phyloP scores from a whole-genome alignment of 2,329 filamentous ascomycete species.

The Fusarium xylarioides region DNA sequence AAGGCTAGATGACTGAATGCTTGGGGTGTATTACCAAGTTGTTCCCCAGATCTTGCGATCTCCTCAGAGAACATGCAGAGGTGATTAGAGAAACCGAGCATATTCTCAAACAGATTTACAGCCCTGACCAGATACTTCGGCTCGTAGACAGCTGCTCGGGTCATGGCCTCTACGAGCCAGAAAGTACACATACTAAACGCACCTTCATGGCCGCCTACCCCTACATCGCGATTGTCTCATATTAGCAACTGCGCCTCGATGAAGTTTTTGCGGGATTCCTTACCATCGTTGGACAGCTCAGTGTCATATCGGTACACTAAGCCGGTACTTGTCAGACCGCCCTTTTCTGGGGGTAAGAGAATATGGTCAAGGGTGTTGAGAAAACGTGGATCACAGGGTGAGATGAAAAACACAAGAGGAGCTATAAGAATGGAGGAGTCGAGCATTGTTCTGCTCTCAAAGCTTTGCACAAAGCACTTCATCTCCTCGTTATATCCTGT shows the following conservation, averaged over 20 bases:
- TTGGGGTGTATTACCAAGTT: slow-evolving; percentile 82
- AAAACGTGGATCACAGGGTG: slow-evolving; percentile 80
- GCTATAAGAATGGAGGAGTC: slow-evolving; percentile 81
- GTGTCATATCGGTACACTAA: slow-evolving; percentile 81
- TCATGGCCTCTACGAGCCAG: slow-evolving; percentile 83
- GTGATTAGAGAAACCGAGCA: slow-evolving; percentile 80
- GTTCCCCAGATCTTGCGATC: slow-evolving; percentile 77
- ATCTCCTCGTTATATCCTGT: slow-evolving; percentile 75
- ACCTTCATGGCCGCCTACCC: slow-evolving; percentile 77
- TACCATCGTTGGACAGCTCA: slow-evolving; percentile 73
- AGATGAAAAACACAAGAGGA: slow-evolving; percentile 81
- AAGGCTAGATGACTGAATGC: slow-evolving; percentile 81
- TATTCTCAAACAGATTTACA: slow-evolving; percentile 79
- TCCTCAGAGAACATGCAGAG: slow-evolving; percentile 83
- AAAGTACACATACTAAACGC: slow-evolving; percentile 86
- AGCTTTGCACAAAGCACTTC: slow-evolving; percentile 78
- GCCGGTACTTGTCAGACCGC: slow-evolving; percentile 77
- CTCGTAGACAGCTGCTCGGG: slow-evolving; percentile 72
- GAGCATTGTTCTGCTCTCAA: slow-evolving; percentile 74
- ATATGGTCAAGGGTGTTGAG: slow-evolving; percentile 77
- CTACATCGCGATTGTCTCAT: slow-evolving; percentile 48
- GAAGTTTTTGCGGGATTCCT: slow-evolving; percentile 22
- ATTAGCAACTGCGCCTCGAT: slow-evolving; percentile 1
- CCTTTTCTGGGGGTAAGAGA: slow-evolving; percentile 76
- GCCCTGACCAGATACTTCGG: slow-evolving; percentile 69